These are phyloP conservation scores for Trichoderma guizhouense DNA, from an alignment of 2,329 filamentous ascomycete genomes.

Conservation along the genomic window DNA sequence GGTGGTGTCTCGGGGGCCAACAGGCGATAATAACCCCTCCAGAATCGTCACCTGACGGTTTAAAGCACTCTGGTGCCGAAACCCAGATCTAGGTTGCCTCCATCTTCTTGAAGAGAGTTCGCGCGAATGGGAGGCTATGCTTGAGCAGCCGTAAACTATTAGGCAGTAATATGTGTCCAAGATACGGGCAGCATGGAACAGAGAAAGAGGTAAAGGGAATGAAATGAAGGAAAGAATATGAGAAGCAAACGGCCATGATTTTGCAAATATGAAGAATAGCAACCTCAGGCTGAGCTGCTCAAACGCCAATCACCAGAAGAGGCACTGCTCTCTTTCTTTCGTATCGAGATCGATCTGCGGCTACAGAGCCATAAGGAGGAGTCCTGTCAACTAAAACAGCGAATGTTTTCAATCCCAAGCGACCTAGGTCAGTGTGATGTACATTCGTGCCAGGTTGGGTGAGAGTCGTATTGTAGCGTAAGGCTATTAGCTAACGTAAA, in stretches of 20 bases:
- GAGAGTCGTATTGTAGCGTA: neutral
- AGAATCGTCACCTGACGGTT: neutral
- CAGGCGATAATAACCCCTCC: neutral
- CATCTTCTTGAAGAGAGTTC: neutral
- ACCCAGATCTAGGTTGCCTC: neutral
- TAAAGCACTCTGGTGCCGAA: neutral
- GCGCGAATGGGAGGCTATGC: neutral
- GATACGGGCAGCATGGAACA: neutral
- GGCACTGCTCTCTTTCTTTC: neutral
- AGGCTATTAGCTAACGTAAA: neutral
- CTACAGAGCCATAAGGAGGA: neutral
- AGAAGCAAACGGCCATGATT: neutral
- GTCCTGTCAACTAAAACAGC: neutral
- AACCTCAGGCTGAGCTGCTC: neutral
- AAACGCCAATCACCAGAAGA: neutral
- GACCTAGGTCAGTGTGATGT: neutral
- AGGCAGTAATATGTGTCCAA: neutral
- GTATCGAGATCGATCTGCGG: neutral
- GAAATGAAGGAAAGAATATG: neutral
- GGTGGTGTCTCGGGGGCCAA: neutral
- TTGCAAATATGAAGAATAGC: neutral
- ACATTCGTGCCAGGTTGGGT: neutral
- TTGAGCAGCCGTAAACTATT: neutral
- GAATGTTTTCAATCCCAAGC: neutral
- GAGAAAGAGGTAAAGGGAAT: neutral